These are phyloP conservation scores for Candida sojae DNA, from an alignment of 1,139 yeast species.

Conservation along the genomic window DNA sequence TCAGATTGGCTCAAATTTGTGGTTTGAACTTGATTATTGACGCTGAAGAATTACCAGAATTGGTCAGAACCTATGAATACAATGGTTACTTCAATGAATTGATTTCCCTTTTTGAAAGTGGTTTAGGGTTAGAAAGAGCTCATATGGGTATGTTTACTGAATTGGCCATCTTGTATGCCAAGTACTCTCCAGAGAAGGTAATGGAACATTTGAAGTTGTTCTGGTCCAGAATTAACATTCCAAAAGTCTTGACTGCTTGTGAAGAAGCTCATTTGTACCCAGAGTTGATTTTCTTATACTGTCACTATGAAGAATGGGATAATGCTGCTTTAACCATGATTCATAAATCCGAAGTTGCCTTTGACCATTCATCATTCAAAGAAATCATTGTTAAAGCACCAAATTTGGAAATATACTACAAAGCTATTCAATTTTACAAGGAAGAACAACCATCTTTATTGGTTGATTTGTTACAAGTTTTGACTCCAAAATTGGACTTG, in stretches of 20 bases:
- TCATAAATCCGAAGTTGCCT: constrained; percentile 90
- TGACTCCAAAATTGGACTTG: constrained; percentile 90
- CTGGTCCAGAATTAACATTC: constrained; percentile 98
- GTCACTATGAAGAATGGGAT: constrained; percentile 99
- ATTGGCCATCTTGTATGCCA: constrained; percentile 85
- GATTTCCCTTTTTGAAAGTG: constrained; percentile 90
- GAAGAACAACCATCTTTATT: constrained; percentile 89
- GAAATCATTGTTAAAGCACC: constrained; percentile 94
- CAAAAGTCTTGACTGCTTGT: constrained; percentile 93
- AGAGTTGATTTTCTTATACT: constrained; percentile 91
- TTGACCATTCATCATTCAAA: constrained; percentile 92
- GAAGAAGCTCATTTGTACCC: constrained; percentile 96
- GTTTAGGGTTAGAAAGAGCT: constrained; percentile 95
- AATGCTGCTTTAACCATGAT: constrained; percentile 98
- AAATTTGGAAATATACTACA: constrained; percentile 94
- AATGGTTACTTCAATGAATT: constrained; percentile 92
- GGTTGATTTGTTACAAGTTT: constrained; percentile 80
- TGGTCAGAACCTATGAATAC: constrained; percentile 83
- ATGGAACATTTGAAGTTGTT: constrained; percentile 96
- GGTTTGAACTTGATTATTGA: constrained; percentile 96
- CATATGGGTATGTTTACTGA: constrained; percentile 99
- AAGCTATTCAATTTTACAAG: constrained; percentile 93
- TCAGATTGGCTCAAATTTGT: constrained; percentile 97
- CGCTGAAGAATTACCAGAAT: constrained; percentile 93
- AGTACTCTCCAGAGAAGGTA: constrained; percentile 86